Conservation (phyloP, 2,329 filamentous ascomycete species). For the Beauveria bassiana region DNA sequence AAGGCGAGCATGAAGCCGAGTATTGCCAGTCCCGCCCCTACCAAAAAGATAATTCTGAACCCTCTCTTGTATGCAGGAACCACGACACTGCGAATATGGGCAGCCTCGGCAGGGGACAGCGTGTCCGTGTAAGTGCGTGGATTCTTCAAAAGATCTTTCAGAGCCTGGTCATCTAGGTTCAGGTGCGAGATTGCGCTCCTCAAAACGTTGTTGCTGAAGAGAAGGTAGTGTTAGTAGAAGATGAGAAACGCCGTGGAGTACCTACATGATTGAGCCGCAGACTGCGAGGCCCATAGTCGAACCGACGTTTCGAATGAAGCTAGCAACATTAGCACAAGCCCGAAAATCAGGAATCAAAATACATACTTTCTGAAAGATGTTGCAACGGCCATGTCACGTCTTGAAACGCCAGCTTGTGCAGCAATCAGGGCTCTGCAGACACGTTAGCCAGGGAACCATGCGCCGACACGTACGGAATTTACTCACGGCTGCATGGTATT, state of each 20-base stretch:
- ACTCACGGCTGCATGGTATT: slow-evolving; percentile 43
- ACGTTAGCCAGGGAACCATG: background rate
- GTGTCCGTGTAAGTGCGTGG: slow-evolving; percentile 25
- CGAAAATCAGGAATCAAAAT: accelerated
- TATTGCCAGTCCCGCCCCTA: slow-evolving; percentile 27
- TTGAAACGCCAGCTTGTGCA: slow-evolving; percentile 48
- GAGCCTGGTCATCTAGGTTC: slow-evolving; percentile 15
- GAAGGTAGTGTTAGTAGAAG: background rate
- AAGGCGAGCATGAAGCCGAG: slow-evolving; percentile 30
- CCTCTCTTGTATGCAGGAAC: slow-evolving; percentile 28
- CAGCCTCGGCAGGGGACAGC: slow-evolving; percentile 22
- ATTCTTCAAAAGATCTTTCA: slow-evolving; percentile 24
- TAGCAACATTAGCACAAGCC: slow-evolving; percentile 8
- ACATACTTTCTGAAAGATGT: slow-evolving; percentile 36
- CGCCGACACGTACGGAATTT: background rate
- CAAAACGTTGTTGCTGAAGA: slow-evolving; percentile 31
- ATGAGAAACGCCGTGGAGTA: background rate
- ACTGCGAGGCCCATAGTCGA: slow-evolving; percentile 32
- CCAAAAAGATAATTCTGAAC: slow-evolving; percentile 32
- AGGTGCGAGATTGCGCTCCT: slow-evolving; percentile 22
- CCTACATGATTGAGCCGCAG: slow-evolving; percentile 31
- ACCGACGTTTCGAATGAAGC: slow-evolving; percentile 33
- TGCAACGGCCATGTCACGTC: slow-evolving; percentile 34
- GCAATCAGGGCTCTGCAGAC: slow-evolving; percentile 36
- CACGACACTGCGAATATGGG: slow-evolving; percentile 22